phyloP scores from a whole-genome alignment of 208 protist genomes.

The Balamuthia mandrillaris region DNA sequence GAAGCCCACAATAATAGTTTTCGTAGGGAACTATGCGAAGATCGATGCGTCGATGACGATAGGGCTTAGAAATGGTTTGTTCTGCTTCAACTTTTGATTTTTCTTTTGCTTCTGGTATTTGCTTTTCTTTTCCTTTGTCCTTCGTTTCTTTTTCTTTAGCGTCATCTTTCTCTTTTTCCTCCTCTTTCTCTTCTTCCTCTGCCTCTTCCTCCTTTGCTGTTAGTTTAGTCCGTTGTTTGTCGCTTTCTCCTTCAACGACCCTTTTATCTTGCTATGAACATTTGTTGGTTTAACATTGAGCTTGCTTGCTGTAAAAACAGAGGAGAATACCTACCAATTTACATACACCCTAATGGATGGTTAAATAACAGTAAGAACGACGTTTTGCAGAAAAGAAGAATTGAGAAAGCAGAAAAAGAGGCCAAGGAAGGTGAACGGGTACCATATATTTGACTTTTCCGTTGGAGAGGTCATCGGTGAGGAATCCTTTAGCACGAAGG shows the following conservation, averaged over 20 bases:
- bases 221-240: too few relatives aligned
- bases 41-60: slow-evolving; percentile 36
- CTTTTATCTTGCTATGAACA: too few relatives aligned
- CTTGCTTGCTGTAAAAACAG: too few relatives aligned
- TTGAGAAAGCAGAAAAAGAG: too few relatives aligned
- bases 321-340: neutral
- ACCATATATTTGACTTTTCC: slow-evolving; percentile 49
- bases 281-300: too few relatives aligned
- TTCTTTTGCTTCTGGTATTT: neutral
- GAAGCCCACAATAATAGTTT: slow-evolving; percentile 44
- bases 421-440: too few relatives aligned
- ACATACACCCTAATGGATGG: too few relatives aligned
- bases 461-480: slow-evolving; percentile 42
- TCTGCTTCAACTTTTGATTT: neutral
- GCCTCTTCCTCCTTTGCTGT: too few relatives aligned
- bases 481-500: slow-evolving; percentile 1
- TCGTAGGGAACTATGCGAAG: slow-evolving; percentile 42
- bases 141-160: neutral
- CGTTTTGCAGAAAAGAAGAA: too few relatives aligned
- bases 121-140: neutral
- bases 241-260: too few relatives aligned
- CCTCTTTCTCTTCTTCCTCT: neutral
- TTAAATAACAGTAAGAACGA: too few relatives aligned
- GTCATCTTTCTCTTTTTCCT: neutral
- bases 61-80: neutral